Evolutionary conservation across 148 eudicot species (phyloP), one percentile per base, ranked within the genome.

Genomic region (Cornus controversa): DNA sequence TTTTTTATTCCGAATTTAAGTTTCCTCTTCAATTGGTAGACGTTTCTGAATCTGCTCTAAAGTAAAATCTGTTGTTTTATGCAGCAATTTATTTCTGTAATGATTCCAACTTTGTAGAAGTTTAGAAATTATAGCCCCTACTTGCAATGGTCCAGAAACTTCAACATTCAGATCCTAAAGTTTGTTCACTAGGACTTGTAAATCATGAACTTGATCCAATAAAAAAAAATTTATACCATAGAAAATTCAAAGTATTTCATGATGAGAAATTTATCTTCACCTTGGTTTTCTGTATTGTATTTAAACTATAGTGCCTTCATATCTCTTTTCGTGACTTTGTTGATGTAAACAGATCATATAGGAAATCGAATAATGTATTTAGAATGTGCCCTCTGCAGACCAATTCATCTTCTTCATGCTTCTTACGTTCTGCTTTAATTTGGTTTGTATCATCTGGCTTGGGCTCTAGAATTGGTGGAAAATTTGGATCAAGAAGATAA

Each of bases 351-450:
- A 73, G 37, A 53, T 79, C 77, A 37, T 73, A 74, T 6, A 67
- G 18, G 0, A 67, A 73, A 54, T 64, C 72, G 10, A 76, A 29
- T 0, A 76, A 72, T 1, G 40, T 11, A 10, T 66, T 76, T 6
- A 81, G 72, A 36, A 81, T 81, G 22, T 70, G 36, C 1, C 75
- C 83, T 8, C 68, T 6, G n/a, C 79, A 75, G 2, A 71, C 4
- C 4, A 28, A 13, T 9, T 76, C 60, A 15, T 75, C 71, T 24
- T 81, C 76, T n/a, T n/a, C 64, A 8, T 58, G 23, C n/a, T 81
- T 81, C 71, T 57, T 75, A 0, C 0, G 16, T 37, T 69, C 26
- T 24, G 3, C 40, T 36, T n/a, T 20, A 3, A n/a, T 10, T 0
- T 8, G 25, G 0, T 66, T 36, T 6, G 67, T 54, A 2, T 29